phyloP scores from a whole-genome alignment of 2,329 filamentous ascomycete genomes.

The Xylaria sp. region DNA sequence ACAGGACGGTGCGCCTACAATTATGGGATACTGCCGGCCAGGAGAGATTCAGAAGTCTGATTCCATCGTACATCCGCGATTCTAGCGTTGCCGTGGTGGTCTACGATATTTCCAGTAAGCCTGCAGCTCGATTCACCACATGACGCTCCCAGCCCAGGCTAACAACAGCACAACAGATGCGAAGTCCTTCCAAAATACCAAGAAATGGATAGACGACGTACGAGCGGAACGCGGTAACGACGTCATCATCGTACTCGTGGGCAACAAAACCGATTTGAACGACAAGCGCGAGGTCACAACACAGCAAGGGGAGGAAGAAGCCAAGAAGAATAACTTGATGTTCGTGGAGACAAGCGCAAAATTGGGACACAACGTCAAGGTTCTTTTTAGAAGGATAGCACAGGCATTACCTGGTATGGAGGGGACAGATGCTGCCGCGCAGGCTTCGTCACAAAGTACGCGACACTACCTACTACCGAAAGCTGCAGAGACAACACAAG shows the following conservation, averaged over 20 bases:
- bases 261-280: slow-evolving; percentile 99
- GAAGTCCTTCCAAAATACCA: slow-evolving; percentile 98
- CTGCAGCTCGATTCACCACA: neutral
- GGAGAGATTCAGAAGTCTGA: slow-evolving; percentile 95
- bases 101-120: slow-evolving; percentile 92
- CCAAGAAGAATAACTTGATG: slow-evolving; percentile 97
- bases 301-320: slow-evolving; percentile 95
- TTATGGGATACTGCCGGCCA: slow-evolving; percentile 99
- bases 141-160: slow-evolving; percentile 31
- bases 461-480: slow-evolving; percentile 42
- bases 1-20: slow-evolving; percentile 95
- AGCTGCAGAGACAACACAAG: slow-evolving; percentile 3
- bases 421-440: slow-evolving; percentile 81
- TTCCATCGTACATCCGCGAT: slow-evolving; percentile 98
- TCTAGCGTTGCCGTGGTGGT: slow-evolving; percentile 98
- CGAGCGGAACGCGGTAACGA: slow-evolving; percentile 96
- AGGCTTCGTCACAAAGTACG: slow-evolving; percentile 81
- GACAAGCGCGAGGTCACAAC: slow-evolving; percentile 98
- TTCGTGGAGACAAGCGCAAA: slow-evolving; percentile 99
- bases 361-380: slow-evolving; percentile 97
- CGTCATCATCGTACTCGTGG: slow-evolving; percentile 97
- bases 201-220: slow-evolving; percentile 99
- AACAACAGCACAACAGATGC: slow-evolving; percentile 65
- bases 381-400: slow-evolving; percentile 96
- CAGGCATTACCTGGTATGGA: slow-evolving; percentile 99